A percentile compares a stretch with the other conserved stretches of the same genome.
Evolutionary conservation across 257 asterid species (phyloP).

Genomic region (Parsonsia alboflavescens): DNA sequence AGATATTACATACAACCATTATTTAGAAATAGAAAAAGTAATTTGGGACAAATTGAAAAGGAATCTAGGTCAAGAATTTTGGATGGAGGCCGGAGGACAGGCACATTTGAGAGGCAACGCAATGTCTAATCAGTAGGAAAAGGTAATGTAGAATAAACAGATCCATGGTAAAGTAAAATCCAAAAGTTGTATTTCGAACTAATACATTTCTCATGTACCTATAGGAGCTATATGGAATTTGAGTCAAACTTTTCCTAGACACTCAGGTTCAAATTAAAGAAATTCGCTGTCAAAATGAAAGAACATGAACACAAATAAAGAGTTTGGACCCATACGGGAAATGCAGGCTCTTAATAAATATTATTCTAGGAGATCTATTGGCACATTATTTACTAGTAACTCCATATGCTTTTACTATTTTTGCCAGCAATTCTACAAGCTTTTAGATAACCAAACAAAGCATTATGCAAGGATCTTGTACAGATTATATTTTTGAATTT

Average conservation of each 20-base stretch:
- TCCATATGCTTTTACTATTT: background rate
- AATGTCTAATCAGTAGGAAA: background rate
- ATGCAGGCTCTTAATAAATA: too few species aligned
- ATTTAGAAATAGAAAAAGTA: too few species aligned
- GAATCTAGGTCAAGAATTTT: too few species aligned
- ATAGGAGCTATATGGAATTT: background rate
- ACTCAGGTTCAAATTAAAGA: background rate
- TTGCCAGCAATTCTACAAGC: background rate
- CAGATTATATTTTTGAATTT: background rate
- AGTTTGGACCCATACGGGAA: background rate
- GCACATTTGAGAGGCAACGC: background rate
- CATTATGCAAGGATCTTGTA: background rate
- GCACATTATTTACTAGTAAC: background rate
- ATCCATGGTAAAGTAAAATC: background rate
- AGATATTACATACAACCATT: too few species aligned
- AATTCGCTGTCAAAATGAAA: background rate
- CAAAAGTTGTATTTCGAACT: too few species aligned
- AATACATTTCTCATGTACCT: background rate
- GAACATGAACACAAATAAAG: background rate
- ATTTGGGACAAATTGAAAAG: too few species aligned
- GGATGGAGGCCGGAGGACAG: background rate
- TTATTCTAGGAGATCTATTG: background rate
- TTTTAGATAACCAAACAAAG: background rate
- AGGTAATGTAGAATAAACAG: background rate
- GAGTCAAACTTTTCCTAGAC: background rate